Evolutionary conservation across 176 grass and related monocot genomes (phyloP).

Genomic region (Carex kokanica): DNA sequence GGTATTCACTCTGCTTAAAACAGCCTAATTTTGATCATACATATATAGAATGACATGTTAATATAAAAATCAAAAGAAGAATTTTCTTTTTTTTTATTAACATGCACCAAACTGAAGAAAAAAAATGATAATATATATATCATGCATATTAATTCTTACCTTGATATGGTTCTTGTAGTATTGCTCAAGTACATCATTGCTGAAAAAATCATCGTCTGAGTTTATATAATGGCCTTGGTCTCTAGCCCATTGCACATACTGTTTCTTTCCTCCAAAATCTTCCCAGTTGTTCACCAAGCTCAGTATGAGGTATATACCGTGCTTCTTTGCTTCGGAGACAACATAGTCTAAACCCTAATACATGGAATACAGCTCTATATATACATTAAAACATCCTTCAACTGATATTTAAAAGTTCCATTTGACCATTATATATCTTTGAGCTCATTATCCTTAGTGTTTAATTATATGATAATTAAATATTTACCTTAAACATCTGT

Average conservation of each 20-base stretch:
- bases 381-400: background rate
- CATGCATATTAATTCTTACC: constrained; percentile 19
- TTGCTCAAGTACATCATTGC: constrained; percentile 19
- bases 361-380: background rate
- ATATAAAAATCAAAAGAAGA: background rate
- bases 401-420: background rate
- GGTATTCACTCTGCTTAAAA: constrained; percentile 58
- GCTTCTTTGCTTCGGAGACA: constrained; percentile 59
- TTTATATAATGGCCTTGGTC: constrained; percentile 38
- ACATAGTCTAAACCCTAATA: constrained; percentile 66
- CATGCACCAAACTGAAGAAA: background rate
- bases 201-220: constrained; percentile 65
- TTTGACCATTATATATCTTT: background rate
- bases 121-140: background rate
- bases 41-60: background rate
- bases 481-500: constrained; percentile 52
- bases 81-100: background rate
- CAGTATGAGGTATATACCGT: constrained; percentile 53
- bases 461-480: background rate
- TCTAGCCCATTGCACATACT: constrained; percentile 81
- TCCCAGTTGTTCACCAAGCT: constrained; percentile 76
- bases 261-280: constrained; percentile 60
- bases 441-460: background rate
- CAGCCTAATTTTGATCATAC: constrained; percentile 19
- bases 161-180: constrained; percentile 77